Conservation (phyloP, 164 flowering plant genomes). For the Vitis labrusca region DNA sequence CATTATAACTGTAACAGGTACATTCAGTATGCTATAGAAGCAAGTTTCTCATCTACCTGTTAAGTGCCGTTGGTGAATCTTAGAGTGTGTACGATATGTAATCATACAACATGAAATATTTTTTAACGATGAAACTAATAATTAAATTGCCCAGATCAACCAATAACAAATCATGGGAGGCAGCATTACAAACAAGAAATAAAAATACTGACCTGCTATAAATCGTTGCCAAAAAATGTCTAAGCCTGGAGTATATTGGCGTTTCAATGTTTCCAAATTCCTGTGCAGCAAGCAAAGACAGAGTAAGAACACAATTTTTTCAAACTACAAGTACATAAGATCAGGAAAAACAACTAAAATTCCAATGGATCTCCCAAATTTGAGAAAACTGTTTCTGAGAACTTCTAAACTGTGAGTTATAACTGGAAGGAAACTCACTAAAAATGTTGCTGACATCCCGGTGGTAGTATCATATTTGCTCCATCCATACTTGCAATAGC, state of each 20-base stretch:
- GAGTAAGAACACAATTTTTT: not conserved
- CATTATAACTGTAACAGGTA: not conserved
- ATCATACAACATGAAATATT: no score
- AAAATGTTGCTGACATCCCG: conserved; percentile 77
- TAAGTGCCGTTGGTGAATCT: no score
- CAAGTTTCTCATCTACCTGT: not conserved
- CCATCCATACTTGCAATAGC: conserved; percentile 98
- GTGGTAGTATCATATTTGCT: conserved; percentile 79
- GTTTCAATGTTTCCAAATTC: conserved; percentile 94
- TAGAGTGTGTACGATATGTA: no score
- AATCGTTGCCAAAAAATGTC: conserved; percentile 73
- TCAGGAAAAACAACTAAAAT: no score
- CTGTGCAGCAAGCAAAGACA: conserved; percentile 37
- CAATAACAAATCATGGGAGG: not conserved
- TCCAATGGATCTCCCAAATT: not conserved
- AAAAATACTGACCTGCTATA: conserved; percentile 51
- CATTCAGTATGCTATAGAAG: not conserved
- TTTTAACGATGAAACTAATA: no score
- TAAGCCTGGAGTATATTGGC: conserved; percentile 76
- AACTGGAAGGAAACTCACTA: conserved; percentile 46
- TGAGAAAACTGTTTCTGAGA: not conserved
- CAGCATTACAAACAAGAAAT: not conserved
- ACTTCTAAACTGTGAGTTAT: not conserved
- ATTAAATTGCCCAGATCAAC: no score
- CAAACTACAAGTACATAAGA: not conserved